These are phyloP conservation scores for Omphalea diandra DNA, from an alignment of 441 rosid genomes.

Conservation along the genomic window DNA sequence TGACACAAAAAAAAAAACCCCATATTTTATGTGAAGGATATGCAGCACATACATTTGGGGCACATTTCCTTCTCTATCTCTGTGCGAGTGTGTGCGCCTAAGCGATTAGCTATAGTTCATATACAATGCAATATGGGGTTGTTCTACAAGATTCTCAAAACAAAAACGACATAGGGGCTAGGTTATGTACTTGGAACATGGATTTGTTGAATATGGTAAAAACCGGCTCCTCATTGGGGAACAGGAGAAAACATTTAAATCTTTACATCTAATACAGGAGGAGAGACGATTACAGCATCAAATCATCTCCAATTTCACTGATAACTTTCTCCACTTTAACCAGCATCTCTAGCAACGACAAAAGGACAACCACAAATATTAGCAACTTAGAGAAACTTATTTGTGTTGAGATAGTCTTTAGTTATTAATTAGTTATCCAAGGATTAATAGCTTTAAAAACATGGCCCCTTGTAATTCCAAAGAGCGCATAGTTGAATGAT, in stretches of 20 bases:
- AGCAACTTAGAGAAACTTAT: conserved; percentile 1
- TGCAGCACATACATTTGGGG: neutral
- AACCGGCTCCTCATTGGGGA: neutral
- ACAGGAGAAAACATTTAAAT: conserved; percentile 7
- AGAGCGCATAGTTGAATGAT: neutral
- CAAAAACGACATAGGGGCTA: neutral
- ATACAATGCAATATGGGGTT: neutral
- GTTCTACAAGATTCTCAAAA: neutral
- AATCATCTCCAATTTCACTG: conserved; percentile 50
- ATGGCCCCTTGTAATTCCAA: neutral
- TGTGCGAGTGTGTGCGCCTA: neutral
- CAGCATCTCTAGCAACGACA: conserved; percentile 61
- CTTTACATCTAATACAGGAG: conserved; percentile 4
- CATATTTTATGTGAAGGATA: too few species aligned
- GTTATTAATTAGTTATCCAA: neutral
- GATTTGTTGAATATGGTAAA: neutral
- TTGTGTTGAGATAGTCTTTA: neutral
- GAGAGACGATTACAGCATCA: conserved; percentile 24
- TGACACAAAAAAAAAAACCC: too few species aligned
- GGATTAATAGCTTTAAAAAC: neutral
- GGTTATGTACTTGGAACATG: conserved; percentile 7
- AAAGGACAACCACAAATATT: conserved; percentile 11
- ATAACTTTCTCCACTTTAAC: conserved; percentile 62
- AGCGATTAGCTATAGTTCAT: neutral
- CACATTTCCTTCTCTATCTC: neutral